Evolutionary conservation across 352 stramenopile species (phyloP).

Genomic region (Phytophthora tentaculata): DNA sequence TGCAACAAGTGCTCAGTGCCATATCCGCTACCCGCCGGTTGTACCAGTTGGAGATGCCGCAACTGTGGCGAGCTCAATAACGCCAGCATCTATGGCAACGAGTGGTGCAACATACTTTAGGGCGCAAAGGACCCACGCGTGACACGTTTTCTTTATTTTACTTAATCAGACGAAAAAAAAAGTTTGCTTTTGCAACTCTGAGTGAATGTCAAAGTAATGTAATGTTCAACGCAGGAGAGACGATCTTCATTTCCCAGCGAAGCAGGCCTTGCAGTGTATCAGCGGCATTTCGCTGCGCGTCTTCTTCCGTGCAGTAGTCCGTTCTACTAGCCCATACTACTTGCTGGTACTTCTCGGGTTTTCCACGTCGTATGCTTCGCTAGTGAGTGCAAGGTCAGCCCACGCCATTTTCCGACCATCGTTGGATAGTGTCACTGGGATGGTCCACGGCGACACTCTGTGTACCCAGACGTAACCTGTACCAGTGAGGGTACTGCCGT

Average conservation of each 20-base stretch:
- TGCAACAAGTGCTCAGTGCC: constrained; percentile 76
- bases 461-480: constrained; percentile 41
- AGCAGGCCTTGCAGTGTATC: constrained; percentile 43
- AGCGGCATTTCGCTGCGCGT: constrained; percentile 39
- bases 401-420: constrained; percentile 12
- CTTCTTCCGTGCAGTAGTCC: constrained; percentile 36
- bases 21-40: constrained; percentile 71
- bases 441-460: constrained; percentile 31
- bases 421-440: not conserved
- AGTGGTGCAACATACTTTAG: constrained; percentile 72
- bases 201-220: constrained; percentile 4
- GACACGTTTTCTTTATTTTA: not conserved
- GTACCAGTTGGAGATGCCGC: constrained; percentile 79
- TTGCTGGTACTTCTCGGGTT: constrained; percentile 30
- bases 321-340: constrained; percentile 37
- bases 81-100: constrained; percentile 75
- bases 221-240: constrained; percentile 29
- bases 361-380: constrained; percentile 36
- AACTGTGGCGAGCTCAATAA: constrained; percentile 81
- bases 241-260: constrained; percentile 39
- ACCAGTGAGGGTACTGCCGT: constrained; percentile 4
- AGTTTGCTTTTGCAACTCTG: not conserved
- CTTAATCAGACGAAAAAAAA: not conserved
- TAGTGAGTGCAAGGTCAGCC: constrained; percentile 27
- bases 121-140: not conserved